Conservation (phyloP, 2,329 filamentous ascomycete species). For the Pseudogymnoascus sp. region DNA sequence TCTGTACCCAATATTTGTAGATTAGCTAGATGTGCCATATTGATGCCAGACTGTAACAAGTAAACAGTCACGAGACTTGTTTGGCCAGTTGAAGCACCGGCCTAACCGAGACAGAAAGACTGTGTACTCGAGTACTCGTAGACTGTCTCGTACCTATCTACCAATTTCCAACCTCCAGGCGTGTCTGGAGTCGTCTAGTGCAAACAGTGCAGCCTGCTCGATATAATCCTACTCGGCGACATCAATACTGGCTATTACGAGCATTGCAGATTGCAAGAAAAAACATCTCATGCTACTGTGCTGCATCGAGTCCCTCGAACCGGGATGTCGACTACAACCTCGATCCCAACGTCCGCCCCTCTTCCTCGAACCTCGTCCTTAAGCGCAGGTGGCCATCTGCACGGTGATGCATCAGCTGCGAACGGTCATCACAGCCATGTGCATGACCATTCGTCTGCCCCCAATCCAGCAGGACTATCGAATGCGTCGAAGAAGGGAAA, state of each 20-base stretch:
- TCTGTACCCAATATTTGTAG: slow-evolving; percentile 1
- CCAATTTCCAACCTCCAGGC: slow-evolving; percentile 9
- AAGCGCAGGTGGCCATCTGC: slow-evolving; percentile 21
- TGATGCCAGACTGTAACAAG: slow-evolving; percentile 2
- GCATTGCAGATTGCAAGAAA: background rate
- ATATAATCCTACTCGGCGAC: background rate
- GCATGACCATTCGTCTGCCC: slow-evolving; percentile 34
- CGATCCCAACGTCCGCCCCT: slow-evolving; percentile 32
- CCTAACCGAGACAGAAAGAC: slow-evolving; percentile 9
- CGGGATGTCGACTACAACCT: slow-evolving; percentile 29
- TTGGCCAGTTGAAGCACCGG: slow-evolving; percentile 4
- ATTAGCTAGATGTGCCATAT: slow-evolving; percentile 2
- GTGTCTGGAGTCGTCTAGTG: slow-evolving; percentile 7
- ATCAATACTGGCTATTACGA: background rate
- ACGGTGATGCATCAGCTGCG: slow-evolving; percentile 23
- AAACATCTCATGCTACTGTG: background rate
- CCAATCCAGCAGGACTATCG: slow-evolving; percentile 40
- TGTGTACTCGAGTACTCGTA: slow-evolving; percentile 7
- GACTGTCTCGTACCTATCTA: slow-evolving; percentile 9
- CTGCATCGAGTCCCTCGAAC: slow-evolving; percentile 5
- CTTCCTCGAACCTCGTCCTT: slow-evolving; percentile 25
- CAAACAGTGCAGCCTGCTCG: slow-evolving; percentile 7
- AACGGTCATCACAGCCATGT: slow-evolving; percentile 32
- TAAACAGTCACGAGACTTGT: slow-evolving; percentile 9
- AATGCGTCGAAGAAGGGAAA: slow-evolving; percentile 67